Percentiles rank a stretch among this genome's conserved stretches.
Conservation (phyloP, 2,329 filamentous ascomycete species). For the Fusarium sp. region DNA sequence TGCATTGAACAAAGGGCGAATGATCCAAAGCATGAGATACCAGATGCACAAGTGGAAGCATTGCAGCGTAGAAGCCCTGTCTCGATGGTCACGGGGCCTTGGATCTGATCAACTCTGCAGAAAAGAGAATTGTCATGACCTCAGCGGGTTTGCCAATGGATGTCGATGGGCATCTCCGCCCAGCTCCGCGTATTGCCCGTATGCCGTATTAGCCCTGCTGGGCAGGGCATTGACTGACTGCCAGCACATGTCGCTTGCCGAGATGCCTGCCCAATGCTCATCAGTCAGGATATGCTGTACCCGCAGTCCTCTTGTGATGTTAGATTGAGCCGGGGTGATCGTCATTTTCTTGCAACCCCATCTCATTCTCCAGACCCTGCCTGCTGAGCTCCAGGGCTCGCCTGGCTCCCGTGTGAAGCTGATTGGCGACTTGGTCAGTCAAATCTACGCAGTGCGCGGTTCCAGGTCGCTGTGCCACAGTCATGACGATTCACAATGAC, state of each 20-base stretch:
- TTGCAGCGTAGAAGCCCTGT: not conserved
- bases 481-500: constrained; percentile 28
- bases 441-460: constrained; percentile 20
- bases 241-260: not conserved
- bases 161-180: not conserved
- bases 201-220: constrained; percentile 2
- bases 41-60: constrained; percentile 8
- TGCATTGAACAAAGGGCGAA: constrained; percentile 3
- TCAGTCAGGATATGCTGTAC: not conserved
- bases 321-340: constrained; percentile 17
- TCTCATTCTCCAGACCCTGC: not conserved
- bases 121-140: constrained; percentile 2
- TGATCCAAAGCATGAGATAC: not conserved
- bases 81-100: not conserved
- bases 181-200: constrained; percentile 8
- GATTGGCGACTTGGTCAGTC: constrained; percentile 22
- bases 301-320: not conserved
- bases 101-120: not conserved
- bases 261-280: not conserved
- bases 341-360: constrained; percentile 10
- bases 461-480: constrained; percentile 41
- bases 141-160: constrained; percentile 1
- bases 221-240: not conserved
- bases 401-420: constrained; percentile 2
- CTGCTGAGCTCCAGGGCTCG: constrained; percentile 8